These are phyloP conservation scores for Magnusiomyces fungicola DNA, from an alignment of 1,139 yeast species.

Conservation along the genomic window DNA sequence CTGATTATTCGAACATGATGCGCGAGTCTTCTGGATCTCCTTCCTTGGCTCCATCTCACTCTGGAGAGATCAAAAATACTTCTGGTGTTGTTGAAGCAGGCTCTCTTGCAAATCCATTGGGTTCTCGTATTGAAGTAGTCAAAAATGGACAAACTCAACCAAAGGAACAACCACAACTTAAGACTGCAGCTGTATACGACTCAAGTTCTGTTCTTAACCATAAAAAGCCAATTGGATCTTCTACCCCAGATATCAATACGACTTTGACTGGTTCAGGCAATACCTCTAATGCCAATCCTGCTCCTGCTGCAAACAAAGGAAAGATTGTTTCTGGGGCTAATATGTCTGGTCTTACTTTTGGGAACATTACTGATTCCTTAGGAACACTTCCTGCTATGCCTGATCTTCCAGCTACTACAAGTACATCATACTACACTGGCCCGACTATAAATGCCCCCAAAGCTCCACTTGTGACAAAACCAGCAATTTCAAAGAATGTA, in stretches of 20 bases:
- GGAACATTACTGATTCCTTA: neutral
- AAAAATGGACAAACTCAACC: too few species aligned
- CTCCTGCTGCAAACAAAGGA: neutral
- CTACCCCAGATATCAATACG: neutral
- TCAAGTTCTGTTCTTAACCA: neutral
- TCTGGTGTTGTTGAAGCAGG: conserved; percentile 5
- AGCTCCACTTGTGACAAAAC: neutral
- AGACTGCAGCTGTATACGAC: neutral
- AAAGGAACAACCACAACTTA: neutral
- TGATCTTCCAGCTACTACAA: neutral
- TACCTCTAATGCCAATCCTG: too few species aligned
- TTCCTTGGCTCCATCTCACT: neutral
- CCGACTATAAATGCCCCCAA: neutral
- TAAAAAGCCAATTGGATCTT: neutral
- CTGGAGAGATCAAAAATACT: neutral
- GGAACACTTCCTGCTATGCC: conserved; percentile 1
- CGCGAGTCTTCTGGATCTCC: conserved; percentile 13
- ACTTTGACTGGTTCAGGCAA: neutral
- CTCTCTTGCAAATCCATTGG: conserved; percentile 2
- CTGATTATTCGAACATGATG: conserved; percentile 21
- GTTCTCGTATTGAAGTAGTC: neutral
- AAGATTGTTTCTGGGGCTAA: neutral
- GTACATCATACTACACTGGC: neutral
- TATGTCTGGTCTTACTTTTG: neutral
- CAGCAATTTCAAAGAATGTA: neutral